Evolutionary conservation across 179 eudicot genomes (phyloP).

Genomic region (Heliamphora pulchella): DNA sequence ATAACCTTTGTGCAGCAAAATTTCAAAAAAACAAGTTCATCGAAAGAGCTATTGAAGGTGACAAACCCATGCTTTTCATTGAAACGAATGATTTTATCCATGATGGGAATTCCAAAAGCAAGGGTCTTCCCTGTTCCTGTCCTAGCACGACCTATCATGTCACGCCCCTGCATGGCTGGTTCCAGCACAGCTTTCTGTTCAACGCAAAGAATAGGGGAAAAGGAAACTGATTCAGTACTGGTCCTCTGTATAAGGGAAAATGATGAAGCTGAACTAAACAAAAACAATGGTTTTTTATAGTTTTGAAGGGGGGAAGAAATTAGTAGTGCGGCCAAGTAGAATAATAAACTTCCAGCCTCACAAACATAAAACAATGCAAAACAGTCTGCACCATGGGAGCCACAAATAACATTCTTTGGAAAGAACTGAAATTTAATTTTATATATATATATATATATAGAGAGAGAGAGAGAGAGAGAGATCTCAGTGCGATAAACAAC

Average conservation of each 20-base stretch:
- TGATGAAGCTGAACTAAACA: neutral
- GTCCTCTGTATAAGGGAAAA: neutral
- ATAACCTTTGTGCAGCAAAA: neutral
- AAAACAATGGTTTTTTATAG: neutral
- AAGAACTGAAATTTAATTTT: too few relatives aligned
- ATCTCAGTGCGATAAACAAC: neutral
- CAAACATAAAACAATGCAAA: neutral
- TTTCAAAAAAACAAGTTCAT: neutral
- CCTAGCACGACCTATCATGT: conserved; percentile 94
- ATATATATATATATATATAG: too few relatives aligned
- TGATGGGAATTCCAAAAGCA: conserved; percentile 93
- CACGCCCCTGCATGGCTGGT: conserved; percentile 95
- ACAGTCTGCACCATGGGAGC: neutral
- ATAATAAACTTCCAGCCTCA: neutral
- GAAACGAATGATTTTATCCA: conserved; percentile 78
- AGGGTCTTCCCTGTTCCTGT: conserved; percentile 99
- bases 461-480: neutral
- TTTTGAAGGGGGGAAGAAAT: neutral
- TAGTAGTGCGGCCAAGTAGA: neutral
- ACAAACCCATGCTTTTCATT: conserved; percentile 71
- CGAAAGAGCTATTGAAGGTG: neutral
- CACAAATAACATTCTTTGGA: neutral
- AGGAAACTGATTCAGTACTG: neutral
- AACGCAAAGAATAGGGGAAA: neutral
- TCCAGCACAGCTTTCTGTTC: conserved; percentile 90